Evolutionary conservation across 441 rosid species (phyloP), one percentile per base, ranked within the genome.

Genomic region (Gossypium trilobum): DNA sequence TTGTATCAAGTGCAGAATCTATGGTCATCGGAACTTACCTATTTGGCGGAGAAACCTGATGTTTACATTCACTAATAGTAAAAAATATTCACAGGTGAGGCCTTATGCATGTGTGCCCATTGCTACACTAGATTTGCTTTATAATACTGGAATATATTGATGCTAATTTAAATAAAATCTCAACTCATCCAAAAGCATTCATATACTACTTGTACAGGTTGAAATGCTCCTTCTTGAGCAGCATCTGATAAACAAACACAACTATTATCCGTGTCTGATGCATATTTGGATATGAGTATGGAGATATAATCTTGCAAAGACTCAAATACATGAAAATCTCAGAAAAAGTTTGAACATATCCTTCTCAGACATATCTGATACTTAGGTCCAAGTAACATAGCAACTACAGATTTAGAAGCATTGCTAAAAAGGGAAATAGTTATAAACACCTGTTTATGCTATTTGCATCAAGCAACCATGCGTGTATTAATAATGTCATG

Each of bases 161-260:
- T 23, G 42, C 5, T 29, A 5, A 2, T 14, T 5, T 17, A 23
- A 23, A 13, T 44, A 58, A 57, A 25, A 42, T 58, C 19, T 16
- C 4, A 25, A n/a, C 23, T 52, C 57, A 52, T 52, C 23, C 22
- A 17, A 17, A 52, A 48, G 54, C 54, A 48, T 48, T 48, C 17
- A n/a, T 13, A n/a, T 48, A 48, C 16, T 56, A 50, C 17, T 79
- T 70, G 54, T 85, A 27, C 52, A 64, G 91, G 91, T 69, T 68
- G 70, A 72, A 85, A 88, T 39, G 81, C 68, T 58, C 80, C 86
- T 39, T 81, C 81, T 62, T 72, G 81, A 23, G 73, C 71, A 56
- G 74, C 25, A 71, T 79, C 90, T 87, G 81, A 46, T 62, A 68
- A 44, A 72, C 3, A 14, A 16, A 48, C 2, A 68, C 27, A n/a